These are phyloP conservation scores for Tricholoma matsutake DNA, from an alignment of 768 basidiomycete genomes.

Conservation along the genomic window DNA sequence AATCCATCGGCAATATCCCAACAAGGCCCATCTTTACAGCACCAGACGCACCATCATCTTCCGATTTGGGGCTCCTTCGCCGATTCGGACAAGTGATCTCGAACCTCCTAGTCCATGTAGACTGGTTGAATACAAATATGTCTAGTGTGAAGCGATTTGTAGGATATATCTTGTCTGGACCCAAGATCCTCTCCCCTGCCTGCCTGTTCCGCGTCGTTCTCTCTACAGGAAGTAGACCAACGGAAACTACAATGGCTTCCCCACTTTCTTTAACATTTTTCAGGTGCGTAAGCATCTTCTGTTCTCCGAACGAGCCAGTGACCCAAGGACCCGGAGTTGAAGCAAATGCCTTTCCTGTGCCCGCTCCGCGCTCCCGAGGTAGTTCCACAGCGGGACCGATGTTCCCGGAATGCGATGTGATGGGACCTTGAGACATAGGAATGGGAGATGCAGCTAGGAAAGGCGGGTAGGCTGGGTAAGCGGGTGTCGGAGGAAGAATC, in stretches of 20 bases:
- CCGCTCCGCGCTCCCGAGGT: conserved; percentile 51
- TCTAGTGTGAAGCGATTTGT: conserved; percentile 77
- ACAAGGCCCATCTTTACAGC: conserved; percentile 42
- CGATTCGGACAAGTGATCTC: conserved; percentile 69
- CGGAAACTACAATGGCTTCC: conserved; percentile 68
- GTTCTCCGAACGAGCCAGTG: conserved; percentile 40
- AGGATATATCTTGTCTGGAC: conserved; percentile 58
- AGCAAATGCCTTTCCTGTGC: conserved; percentile 28
- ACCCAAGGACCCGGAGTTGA: conserved; percentile 60
- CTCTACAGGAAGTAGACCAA: conserved; percentile 43
- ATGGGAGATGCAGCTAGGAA: conserved; percentile 44
- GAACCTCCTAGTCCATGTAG: conserved; percentile 70
- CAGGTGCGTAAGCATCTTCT: conserved; percentile 29
- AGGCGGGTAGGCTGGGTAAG: conserved; percentile 67
- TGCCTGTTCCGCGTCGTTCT: conserved; percentile 19
- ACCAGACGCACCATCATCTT: conserved; percentile 23
- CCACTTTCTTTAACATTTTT: conserved; percentile 34
- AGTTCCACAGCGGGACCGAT: conserved; percentile 65
- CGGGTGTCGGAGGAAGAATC: conserved; percentile 57
- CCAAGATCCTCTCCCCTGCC: conserved; percentile 17
- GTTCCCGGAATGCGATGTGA: conserved; percentile 46
- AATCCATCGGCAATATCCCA: conserved; percentile 74
- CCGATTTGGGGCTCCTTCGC: conserved; percentile 41
- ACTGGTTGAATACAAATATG: conserved; percentile 85
- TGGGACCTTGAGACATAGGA: conserved; percentile 54